Evolutionary conservation across 2,329 filamentous ascomycete genomes (phyloP), one percentile per base, ranked within the genome.

Genomic region (Fusarium neocosmosporiellum): DNA sequence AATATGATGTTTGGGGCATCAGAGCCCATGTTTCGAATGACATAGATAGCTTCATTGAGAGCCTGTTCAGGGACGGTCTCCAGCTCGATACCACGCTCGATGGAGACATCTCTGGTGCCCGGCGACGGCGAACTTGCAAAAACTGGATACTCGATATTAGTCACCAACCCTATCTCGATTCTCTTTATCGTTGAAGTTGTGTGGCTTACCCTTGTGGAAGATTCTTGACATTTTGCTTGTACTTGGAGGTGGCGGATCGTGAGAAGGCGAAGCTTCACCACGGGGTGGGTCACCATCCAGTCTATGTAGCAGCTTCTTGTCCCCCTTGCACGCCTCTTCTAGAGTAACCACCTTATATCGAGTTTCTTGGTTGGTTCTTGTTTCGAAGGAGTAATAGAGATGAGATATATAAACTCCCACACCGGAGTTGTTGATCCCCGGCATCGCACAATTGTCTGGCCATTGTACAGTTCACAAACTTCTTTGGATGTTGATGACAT

Each of bases 371-470:
- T 18, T 7, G 7, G 4, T 4, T 5, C 16, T 3, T 18, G 22
- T 3, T 18, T n/a, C 3, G 0, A 5, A n/a, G 3, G 0, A 4
- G 5, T 4, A 9, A 9, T 11, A 1, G 43, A 27, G 6, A 20
- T 50, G 16, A 50, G 46, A 20, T 50, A 50, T 5, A 57, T 36
- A 2, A 57, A 57, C 14, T 57, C 53, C n/a, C n/a, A 24, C 3
- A 57, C 31, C 1, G 31, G 31, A 1, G 22, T 11, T 0, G 22
- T 11, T 0, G 53, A 36, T 1, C 53, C 53, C 20, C 18, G n/a
- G 2, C 53, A 57, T 2, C 53, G 7, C 7, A 57, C 53, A 1
- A 57, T 24, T 7, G n/a, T 24, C 22, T 24, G 22, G 14, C 53
- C 31, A 0, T 57, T 57, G 4, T 13, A 14, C 0, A 57, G 2